Percentiles rank a stretch among this genome's conserved stretches.
Evolutionary conservation across 345 rosid genomes (phyloP).

Genomic region (Ceriops tagal): DNA sequence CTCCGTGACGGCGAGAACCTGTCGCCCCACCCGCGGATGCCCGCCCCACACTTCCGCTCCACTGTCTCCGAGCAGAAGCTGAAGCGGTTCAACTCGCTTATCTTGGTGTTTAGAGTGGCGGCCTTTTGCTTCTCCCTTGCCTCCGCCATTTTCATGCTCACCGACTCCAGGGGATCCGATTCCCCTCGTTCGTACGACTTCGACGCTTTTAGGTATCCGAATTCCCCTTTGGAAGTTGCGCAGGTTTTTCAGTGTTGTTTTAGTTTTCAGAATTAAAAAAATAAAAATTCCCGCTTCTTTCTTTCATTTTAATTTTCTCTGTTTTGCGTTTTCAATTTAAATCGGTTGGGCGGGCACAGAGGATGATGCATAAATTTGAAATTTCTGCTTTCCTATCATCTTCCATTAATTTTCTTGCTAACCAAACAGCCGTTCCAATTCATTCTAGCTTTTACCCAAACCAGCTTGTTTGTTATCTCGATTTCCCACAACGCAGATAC

Average conservation of each 20-base stretch:
- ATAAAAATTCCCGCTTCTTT: no score
- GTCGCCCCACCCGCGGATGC: conserved; percentile 36
- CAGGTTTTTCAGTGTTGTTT: background rate
- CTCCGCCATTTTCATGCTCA: conserved; percentile 81
- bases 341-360: no score
- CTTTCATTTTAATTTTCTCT: no score
- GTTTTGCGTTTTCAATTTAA: background rate
- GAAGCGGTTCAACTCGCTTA: conserved; percentile 70
- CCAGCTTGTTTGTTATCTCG: background rate
- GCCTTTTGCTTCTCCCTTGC: conserved; percentile 79
- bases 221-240: no score
- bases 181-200: conserved; percentile 78
- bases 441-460: no score
- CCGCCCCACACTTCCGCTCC: conserved; percentile 56
- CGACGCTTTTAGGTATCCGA: conserved; percentile 78
- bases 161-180: conserved; percentile 57
- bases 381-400: background rate
- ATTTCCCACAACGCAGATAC: conserved; percentile 39
- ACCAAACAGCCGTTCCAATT: background rate
- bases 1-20: conserved; percentile 63
- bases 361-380: no score
- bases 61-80: conserved; percentile 72
- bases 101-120: conserved; percentile 66
- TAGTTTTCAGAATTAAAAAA: background rate
- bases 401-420: conserved; percentile 6